Base-by-base conservation (phyloP, 1,139 yeast species). In the Suhomyces taliae region DNA sequence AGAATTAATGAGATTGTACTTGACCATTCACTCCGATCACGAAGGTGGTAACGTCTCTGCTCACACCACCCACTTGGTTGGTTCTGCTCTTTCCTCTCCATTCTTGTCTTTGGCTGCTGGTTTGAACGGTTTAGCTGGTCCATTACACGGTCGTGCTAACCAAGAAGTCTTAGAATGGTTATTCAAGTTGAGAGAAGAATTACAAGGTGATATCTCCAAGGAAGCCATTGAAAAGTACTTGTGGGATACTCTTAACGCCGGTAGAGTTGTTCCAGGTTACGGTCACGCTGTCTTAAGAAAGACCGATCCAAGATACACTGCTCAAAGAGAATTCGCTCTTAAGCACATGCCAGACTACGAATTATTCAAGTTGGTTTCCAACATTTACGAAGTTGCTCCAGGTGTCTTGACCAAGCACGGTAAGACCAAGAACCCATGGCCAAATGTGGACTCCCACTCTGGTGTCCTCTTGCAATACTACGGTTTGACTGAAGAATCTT, bases 41-140 rank as follows among this genome's bases (percentile, higher is more conserved):
- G 98, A 91, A 78, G 97, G 97, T 77, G 98, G 98, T 74, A 91
- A 91, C 67, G 98, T 91, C 53, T 89, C 97, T 53, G 97, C 97
- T 45, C 98, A 91, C 79, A 84, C 97, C 63, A 90, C 98, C 58
- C 97, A 91, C 75, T 81, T 91, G 72, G 97, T 91, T 56, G 97
- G 97, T 60, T 88, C 96, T 34, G 97, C 98, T 49, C 81, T 91
- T 62, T 85, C 96, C 27, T 90, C 96, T 50, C 97, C 97, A 66
- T 90, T 81, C 81, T 80, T 91, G 65, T 87, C 97, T 41, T 83
- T 89, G 61, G 86, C 97, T 53, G 97, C 97, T 49, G 97, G 97
- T 71, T 77, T 91, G 69, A 88, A 89, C 76, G 98, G 98, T 73
- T 82, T 91, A 67, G 98, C 98, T 52, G 98, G 98, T 71, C 98